These are phyloP conservation scores for Saturnispora mendoncae DNA, from an alignment of 805 yeast species.

Conservation along the genomic window DNA sequence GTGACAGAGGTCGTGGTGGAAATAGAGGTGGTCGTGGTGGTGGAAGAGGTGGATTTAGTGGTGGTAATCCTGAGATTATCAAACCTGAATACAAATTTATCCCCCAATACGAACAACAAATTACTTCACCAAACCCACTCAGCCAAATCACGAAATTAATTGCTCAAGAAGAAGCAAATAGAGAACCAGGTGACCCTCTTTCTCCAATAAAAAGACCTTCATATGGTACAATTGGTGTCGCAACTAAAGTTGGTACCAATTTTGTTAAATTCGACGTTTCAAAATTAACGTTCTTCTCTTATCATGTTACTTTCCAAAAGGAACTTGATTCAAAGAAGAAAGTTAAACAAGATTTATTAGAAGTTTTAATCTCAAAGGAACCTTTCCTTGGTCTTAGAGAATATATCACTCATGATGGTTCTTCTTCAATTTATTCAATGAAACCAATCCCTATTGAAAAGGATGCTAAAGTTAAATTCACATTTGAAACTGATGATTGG, in stretches of 20 bases:
- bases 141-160: conserved; percentile 13
- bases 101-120: conserved; percentile 15
- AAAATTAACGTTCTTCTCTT: conserved; percentile 16
- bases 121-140: conserved; percentile 14
- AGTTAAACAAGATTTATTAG: conserved; percentile 17
- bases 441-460: conserved; percentile 18
- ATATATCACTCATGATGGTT: conserved; percentile 20
- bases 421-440: conserved; percentile 17
- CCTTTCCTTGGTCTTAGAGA: conserved; percentile 14
- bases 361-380: conserved; percentile 15
- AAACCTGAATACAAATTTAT: conserved; percentile 16
- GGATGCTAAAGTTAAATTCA: conserved; percentile 15
- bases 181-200: conserved; percentile 13
- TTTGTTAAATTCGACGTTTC: conserved; percentile 15
- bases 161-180: conserved; percentile 8
- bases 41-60: conserved; percentile 11
- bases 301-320: conserved; percentile 20
- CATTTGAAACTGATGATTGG: conserved; percentile 17
- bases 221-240: conserved; percentile 20
- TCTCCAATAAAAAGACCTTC: conserved; percentile 18
- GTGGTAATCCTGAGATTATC: conserved; percentile 15
- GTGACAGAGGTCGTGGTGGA: conserved; percentile 14
- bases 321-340: conserved; percentile 17
- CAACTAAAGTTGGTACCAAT: conserved; percentile 20
- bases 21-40: conserved; percentile 16